Percentiles rank a stretch among this genome's conserved stretches.
These are phyloP conservation scores for Zygnema cylindricum DNA, from an alignment of 139 green algal species.

Conservation along the genomic window DNA sequence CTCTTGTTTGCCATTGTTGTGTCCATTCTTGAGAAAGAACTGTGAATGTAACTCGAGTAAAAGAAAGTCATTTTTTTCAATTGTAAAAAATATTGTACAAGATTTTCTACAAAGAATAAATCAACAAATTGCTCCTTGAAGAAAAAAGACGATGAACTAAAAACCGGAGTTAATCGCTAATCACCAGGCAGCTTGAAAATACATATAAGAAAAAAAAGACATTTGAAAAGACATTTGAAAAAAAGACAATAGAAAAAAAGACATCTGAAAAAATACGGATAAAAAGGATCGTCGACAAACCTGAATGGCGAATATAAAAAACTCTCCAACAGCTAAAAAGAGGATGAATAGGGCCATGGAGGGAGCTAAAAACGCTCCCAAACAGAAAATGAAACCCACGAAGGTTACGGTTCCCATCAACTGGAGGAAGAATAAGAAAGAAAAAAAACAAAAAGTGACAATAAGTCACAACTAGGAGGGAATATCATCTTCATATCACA, in stretches of 20 bases:
- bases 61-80: too few relatives aligned
- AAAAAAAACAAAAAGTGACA: too few relatives aligned
- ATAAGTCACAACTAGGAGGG: not conserved
- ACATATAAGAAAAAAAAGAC: not conserved
- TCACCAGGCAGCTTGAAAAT: too few relatives aligned
- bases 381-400: constrained; percentile 68
- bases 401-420: constrained; percentile 33
- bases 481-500: not conserved
- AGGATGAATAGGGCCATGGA: constrained; percentile 26
- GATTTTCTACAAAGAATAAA: too few relatives aligned
- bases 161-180: too few relatives aligned
- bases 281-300: not conserved
- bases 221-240: not conserved
- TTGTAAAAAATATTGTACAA: too few relatives aligned
- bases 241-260: constrained; percentile 37
- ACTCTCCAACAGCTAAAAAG: constrained; percentile 51
- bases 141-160: too few relatives aligned
- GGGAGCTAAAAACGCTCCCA: constrained; percentile 70
- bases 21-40: too few relatives aligned
- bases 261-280: not conserved
- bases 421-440: not conserved
- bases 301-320: constrained; percentile 61
- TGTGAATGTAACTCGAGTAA: too few relatives aligned
- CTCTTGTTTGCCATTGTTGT: too few relatives aligned
- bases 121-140: too few relatives aligned